Conservation (phyloP, 208 protist species). For the Trypanosomatidae sp. region DNA sequence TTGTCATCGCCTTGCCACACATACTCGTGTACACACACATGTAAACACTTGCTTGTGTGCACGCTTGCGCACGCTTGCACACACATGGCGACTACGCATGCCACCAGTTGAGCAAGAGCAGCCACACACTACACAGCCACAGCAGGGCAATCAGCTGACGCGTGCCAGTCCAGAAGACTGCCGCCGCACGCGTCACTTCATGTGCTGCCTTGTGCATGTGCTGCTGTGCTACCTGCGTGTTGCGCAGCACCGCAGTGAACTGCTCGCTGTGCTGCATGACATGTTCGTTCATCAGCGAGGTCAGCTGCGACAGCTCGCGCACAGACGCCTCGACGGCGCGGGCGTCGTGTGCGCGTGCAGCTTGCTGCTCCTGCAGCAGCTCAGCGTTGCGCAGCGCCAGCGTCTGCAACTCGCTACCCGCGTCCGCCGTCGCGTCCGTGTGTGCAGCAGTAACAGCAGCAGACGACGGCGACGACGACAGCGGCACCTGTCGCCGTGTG, state of each 20-base stretch:
- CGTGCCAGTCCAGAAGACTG: slow-evolving; percentile 53
- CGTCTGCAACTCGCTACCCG: neutral
- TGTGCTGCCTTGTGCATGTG: slow-evolving; percentile 45
- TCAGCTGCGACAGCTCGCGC: slow-evolving; percentile 78
- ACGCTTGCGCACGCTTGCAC: too few relatives aligned
- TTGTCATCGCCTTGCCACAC: too few relatives aligned
- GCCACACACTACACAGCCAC: slow-evolving; percentile 38
- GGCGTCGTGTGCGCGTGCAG: slow-evolving; percentile 46
- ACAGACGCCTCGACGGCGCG: slow-evolving; percentile 58
- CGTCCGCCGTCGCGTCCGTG: neutral
- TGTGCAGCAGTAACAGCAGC: too few relatives aligned
- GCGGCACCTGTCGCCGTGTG: too few relatives aligned
- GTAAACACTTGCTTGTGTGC: neutral
- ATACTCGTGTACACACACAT: too few relatives aligned
- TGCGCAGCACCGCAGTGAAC: slow-evolving; percentile 55
- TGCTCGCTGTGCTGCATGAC: slow-evolving; percentile 77
- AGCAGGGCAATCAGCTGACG: slow-evolving; percentile 65
- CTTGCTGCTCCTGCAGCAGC: slow-evolving; percentile 34
- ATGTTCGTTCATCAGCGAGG: slow-evolving; percentile 68
- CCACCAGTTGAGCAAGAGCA: slow-evolving; percentile 42
- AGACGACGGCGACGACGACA: too few relatives aligned
- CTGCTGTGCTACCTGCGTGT: slow-evolving; percentile 42
- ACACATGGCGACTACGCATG: neutral
- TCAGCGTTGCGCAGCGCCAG: slow-evolving; percentile 8
- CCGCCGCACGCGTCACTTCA: slow-evolving; percentile 40